Evolutionary conservation across 2,329 filamentous ascomycete genomes (phyloP).

Genomic region (Huntiella omanensis): DNA sequence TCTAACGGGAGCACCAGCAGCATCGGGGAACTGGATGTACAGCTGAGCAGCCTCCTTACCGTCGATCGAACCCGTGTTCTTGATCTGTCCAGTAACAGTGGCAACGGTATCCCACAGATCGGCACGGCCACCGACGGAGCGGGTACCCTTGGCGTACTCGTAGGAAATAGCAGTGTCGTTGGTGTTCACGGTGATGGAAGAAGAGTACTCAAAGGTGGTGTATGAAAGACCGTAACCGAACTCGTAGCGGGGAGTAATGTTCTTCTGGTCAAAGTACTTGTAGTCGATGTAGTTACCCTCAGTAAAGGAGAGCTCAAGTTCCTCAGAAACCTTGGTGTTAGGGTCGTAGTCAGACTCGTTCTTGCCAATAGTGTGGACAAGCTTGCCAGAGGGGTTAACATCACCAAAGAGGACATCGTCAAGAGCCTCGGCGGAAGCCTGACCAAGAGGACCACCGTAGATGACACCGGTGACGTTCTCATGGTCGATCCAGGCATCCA

Average conservation of each 20-base stretch:
- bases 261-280: constrained; percentile 30
- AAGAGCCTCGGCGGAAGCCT: constrained; percentile 38
- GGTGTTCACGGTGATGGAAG: constrained; percentile 22
- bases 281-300: constrained; percentile 36
- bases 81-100: constrained; percentile 26
- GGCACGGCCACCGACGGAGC: constrained; percentile 30
- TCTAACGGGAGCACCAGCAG: constrained; percentile 34
- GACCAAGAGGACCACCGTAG: constrained; percentile 44
- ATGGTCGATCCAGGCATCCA: constrained; percentile 43
- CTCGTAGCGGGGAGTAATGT: constrained; percentile 31
- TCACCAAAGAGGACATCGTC: constrained; percentile 39
- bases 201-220: constrained; percentile 30
- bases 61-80: constrained; percentile 30
- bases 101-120: constrained; percentile 34
- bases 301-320: constrained; percentile 30
- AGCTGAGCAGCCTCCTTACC: constrained; percentile 35
- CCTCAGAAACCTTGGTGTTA: constrained; percentile 27
- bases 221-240: constrained; percentile 40
- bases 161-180: constrained; percentile 21
- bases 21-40: constrained; percentile 28
- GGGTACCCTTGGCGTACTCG: constrained; percentile 15
- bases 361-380: constrained; percentile 42
- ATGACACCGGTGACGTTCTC: constrained; percentile 45
- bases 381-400: constrained; percentile 34
- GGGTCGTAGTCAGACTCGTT: constrained; percentile 41